Conservation (phyloP, 306 rosid genomes). For the Heteromeles arbutifolia region DNA sequence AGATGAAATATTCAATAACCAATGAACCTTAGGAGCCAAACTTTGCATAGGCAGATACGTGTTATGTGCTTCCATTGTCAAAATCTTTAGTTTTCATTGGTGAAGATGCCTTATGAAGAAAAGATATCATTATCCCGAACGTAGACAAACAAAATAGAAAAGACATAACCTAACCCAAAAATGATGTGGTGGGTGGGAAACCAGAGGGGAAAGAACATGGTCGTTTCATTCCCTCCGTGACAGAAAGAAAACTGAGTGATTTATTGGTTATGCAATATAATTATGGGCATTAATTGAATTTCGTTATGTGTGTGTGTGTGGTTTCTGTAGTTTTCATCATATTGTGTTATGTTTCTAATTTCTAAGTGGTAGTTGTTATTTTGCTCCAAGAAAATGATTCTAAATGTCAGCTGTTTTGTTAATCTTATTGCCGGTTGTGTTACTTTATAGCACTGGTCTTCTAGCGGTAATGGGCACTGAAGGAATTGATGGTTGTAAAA, state of each 20-base stretch:
- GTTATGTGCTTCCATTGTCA: background rate
- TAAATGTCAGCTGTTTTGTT: background rate
- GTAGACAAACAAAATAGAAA: background rate
- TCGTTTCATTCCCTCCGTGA: background rate
- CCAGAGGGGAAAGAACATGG: background rate
- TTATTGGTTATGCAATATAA: background rate
- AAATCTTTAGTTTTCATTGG: background rate
- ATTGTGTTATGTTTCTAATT: background rate
- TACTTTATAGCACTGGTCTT: conserved; percentile 58
- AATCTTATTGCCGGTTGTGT: conserved; percentile 1
- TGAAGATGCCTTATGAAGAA: background rate
- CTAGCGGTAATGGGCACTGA: conserved; percentile 67
- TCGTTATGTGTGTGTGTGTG: background rate
- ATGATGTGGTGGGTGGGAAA: background rate
- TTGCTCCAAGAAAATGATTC: background rate
- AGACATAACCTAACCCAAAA: background rate
- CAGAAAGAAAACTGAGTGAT: background rate
- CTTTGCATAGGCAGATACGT: background rate
- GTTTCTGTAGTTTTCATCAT: background rate
- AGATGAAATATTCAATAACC: background rate
- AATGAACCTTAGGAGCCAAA: background rate
- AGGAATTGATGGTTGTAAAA: conserved; percentile 71
- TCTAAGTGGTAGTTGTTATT: background rate
- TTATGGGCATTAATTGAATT: background rate
- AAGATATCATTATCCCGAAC: background rate